phyloP scores from a whole-genome alignment of 352 stramenopile genomes.

The Globisporangium yorkense region DNA sequence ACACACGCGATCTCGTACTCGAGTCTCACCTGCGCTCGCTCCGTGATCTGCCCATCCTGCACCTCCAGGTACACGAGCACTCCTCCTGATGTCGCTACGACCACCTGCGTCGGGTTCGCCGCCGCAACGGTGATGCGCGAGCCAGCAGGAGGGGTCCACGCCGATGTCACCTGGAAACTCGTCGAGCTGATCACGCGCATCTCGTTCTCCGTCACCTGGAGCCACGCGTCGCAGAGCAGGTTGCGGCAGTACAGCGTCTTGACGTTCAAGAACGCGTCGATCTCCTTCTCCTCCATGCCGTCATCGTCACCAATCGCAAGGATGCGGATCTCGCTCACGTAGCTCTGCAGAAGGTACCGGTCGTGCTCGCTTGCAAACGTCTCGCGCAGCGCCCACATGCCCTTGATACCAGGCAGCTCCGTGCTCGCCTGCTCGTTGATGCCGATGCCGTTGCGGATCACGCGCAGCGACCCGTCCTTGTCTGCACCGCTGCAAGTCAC shows the following conservation, averaged over 20 bases:
- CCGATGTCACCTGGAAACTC: conserved; percentile 53
- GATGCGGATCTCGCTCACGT: conserved; percentile 94
- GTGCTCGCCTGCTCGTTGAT: conserved; percentile 96
- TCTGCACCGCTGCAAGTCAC: conserved; percentile 96
- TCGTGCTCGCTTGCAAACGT: conserved; percentile 87
- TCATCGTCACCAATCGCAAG: conserved; percentile 89
- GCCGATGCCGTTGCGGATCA: conserved; percentile 99
- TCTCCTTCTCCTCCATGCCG: conserved; percentile 90
- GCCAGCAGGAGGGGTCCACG: conserved; percentile 65
- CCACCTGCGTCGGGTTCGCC: conserved; percentile 89
- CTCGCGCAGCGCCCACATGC: conserved; percentile 94
- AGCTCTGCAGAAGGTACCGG: conserved; percentile 95
- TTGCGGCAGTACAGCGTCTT: conserved; percentile 95
- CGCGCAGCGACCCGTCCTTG: conserved; percentile 93
- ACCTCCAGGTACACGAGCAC: conserved; percentile 89
- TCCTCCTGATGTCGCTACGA: conserved; percentile 88
- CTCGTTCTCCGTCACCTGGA: conserved; percentile 94
- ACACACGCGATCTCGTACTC: conserved; percentile 95
- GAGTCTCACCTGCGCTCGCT: conserved; percentile 69
- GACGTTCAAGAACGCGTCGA: conserved; percentile 75
- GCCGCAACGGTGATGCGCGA: conserved; percentile 79
- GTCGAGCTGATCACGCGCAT: conserved; percentile 85
- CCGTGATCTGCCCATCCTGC: conserved; percentile 46
- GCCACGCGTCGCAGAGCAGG: conserved; percentile 74
- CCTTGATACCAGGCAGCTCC: conserved; percentile 96